phyloP scores from a whole-genome alignment of 257 asterid species.

The Leonotis leonurus region DNA sequence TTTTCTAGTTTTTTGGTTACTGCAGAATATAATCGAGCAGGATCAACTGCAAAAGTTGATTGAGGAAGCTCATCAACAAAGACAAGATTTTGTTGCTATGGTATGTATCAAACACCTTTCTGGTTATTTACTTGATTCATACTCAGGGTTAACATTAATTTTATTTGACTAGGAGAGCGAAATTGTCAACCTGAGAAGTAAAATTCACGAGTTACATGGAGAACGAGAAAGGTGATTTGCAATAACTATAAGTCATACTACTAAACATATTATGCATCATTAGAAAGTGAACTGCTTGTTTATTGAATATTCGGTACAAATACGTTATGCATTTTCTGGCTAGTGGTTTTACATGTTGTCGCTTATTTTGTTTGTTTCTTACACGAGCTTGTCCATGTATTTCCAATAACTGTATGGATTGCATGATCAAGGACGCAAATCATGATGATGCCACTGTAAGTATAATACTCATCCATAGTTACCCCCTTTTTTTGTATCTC shows the following conservation, averaged over 20 bases:
- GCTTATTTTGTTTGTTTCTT: background rate
- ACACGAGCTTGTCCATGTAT: background rate
- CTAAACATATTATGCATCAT: background rate
- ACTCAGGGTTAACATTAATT: conserved; percentile 18
- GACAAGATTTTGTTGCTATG: conserved; percentile 45
- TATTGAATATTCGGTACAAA: background rate
- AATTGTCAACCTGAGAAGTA: conserved; percentile 42
- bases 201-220: conserved; percentile 48
- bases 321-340: background rate
- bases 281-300: background rate
- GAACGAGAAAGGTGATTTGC: conserved; percentile 60
- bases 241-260: background rate
- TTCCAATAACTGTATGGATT: background rate
- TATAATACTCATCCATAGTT: background rate
- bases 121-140: background rate
- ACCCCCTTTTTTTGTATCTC: background rate
- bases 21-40: conserved; percentile 61
- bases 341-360: background rate
- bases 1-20: conserved; percentile 4
- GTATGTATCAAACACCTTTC: conserved; percentile 28
- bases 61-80: conserved; percentile 67
- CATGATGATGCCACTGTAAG: background rate
- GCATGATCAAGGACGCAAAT: background rate
- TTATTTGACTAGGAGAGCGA: conserved; percentile 52
- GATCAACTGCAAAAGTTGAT: conserved; percentile 66